phyloP scores from a whole-genome alignment of 1,284 basidiomycete species.

The Sporisorium iseilematis-ciliati region DNA sequence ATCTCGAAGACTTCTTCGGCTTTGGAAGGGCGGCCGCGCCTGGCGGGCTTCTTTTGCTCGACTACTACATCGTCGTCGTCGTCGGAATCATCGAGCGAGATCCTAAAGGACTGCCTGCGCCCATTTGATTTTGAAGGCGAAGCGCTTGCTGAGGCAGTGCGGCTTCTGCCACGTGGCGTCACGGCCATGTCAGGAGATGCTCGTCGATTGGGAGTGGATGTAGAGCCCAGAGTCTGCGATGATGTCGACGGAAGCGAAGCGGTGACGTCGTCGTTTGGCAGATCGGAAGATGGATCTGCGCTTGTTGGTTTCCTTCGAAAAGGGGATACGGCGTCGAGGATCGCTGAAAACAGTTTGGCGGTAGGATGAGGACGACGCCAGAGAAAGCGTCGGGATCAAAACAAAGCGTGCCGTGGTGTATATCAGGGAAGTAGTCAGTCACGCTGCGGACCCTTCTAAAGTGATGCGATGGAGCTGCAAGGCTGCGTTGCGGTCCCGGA shows the following conservation, averaged over 20 bases:
- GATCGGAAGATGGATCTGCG: background rate
- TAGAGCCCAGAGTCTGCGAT: background rate
- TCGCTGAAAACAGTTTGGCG: conserved; percentile 31
- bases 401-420: background rate
- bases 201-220: background rate
- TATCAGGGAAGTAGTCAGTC: background rate
- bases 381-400: background rate
- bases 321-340: conserved; percentile 22
- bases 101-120: conserved; percentile 1
- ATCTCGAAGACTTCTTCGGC: conserved; percentile 17
- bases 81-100: conserved; percentile 24
- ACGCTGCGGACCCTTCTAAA: no score
- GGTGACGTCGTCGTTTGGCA: background rate
- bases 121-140: conserved; percentile 35
- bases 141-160: conserved; percentile 24
- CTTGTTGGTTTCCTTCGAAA: conserved; percentile 26
- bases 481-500: background rate
- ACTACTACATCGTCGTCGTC: conserved; percentile 24
- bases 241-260: background rate
- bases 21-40: conserved; percentile 9
- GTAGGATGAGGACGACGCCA: conserved; percentile 3
- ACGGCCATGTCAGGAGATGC: conserved; percentile 12
- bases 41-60: conserved; percentile 6
- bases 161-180: conserved; percentile 26
- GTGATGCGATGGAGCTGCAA: background rate